Percentiles rank a stretch among this genome's conserved stretches.
Conservation (phyloP, 257 asterid species). For the Fraxinus quadrangulata region DNA sequence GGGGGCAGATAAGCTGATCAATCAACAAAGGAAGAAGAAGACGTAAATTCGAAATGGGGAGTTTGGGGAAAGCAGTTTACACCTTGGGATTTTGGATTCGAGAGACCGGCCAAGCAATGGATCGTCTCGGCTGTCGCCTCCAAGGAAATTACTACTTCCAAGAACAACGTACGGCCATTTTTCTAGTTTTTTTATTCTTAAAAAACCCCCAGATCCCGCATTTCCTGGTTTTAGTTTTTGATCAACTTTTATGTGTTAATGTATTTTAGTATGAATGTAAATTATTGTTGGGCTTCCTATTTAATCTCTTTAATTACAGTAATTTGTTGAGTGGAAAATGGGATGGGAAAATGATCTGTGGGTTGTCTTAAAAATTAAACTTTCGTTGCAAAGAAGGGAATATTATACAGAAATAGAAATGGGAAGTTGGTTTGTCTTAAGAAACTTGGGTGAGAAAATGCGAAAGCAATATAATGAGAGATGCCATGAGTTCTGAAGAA, state of each 20-base stretch:
- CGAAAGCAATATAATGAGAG: neutral
- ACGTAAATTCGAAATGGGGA: slow-evolving; percentile 52
- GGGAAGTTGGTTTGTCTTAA: neutral
- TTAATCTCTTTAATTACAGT: neutral
- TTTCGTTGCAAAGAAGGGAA: neutral
- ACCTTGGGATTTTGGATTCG: slow-evolving; percentile 71
- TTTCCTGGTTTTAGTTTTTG: neutral
- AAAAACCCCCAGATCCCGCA: neutral
- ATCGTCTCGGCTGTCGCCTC: slow-evolving; percentile 69
- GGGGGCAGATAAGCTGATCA: neutral
- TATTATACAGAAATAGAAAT: neutral
- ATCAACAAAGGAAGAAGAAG: slow-evolving; percentile 8
- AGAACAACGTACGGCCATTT: slow-evolving; percentile 44
- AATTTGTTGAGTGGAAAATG: neutral
- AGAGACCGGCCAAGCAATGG: slow-evolving; percentile 73
- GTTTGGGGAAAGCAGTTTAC: slow-evolving; percentile 67
- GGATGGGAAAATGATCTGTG: neutral
- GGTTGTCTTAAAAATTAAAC: slow-evolving; percentile 1
- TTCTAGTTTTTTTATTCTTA: slow-evolving; percentile 22
- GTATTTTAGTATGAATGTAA: neutral
- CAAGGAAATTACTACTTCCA: slow-evolving; percentile 65
- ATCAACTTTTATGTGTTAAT: slow-evolving; percentile 1
- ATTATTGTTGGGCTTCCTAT: neutral
- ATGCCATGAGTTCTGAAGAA: neutral
- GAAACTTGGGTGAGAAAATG: neutral